phyloP scores from a whole-genome alignment of 495 filamentous ascomycete genomes.

The Xylaria castorea region DNA sequence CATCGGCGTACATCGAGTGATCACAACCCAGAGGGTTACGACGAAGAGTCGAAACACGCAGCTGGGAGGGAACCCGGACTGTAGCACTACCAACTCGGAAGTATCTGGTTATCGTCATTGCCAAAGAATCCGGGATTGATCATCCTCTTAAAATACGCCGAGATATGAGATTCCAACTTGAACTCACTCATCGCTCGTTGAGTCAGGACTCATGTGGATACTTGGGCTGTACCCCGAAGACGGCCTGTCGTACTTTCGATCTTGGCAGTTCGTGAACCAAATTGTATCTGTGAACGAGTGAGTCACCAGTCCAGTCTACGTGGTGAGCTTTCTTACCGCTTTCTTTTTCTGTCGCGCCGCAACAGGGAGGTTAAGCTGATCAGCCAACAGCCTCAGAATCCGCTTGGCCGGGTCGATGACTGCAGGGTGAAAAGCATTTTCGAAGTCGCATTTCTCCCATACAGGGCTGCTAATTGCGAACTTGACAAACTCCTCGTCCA shows the following conservation, averaged over 20 bases:
- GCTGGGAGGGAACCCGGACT: constrained; percentile 32
- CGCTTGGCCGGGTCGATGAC: constrained; percentile 79
- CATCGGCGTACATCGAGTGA: constrained; percentile 40
- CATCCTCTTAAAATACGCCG: neutral
- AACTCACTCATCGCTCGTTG: constrained; percentile 13
- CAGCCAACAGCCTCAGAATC: constrained; percentile 78
- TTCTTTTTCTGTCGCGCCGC: constrained; percentile 89
- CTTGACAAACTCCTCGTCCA: constrained; percentile 83
- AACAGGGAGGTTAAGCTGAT: constrained; percentile 69
- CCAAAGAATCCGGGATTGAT: constrained; percentile 28
- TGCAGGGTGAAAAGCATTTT: constrained; percentile 45
- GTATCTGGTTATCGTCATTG: constrained; percentile 68
- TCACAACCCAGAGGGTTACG: constrained; percentile 37
- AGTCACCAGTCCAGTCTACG: constrained; percentile 17
- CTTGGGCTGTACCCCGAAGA: constrained; percentile 69
- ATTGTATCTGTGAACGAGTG: constrained; percentile 67
- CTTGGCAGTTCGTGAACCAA: constrained; percentile 84
- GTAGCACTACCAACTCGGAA: constrained; percentile 54
- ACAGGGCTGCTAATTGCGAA: constrained; percentile 79
- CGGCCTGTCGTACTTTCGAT: constrained; percentile 70
- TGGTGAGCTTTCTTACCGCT: constrained; percentile 59
- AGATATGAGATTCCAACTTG: neutral
- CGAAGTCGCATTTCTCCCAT: constrained; percentile 88
- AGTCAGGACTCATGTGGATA: constrained; percentile 42
- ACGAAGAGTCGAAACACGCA: constrained; percentile 36